A percentile compares a stretch with the other conserved stretches of the same genome.
These are phyloP conservation scores for Coemansia sp. DNA, from an alignment of 192 early-diverging fungal genomes.

Conservation along the genomic window DNA sequence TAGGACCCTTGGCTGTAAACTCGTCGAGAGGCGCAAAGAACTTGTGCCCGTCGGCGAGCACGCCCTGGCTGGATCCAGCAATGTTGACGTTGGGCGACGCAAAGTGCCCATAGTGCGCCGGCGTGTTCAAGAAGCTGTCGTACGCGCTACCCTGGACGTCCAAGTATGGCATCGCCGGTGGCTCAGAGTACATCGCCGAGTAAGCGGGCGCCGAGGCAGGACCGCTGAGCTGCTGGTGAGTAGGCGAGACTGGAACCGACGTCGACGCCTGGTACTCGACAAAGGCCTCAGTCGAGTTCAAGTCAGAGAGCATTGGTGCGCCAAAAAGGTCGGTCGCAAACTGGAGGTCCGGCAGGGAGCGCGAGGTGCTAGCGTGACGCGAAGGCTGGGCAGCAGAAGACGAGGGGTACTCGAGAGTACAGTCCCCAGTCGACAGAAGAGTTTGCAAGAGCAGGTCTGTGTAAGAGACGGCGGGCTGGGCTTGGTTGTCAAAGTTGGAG, in stretches of 20 bases:
- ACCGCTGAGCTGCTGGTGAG: constrained; percentile 2
- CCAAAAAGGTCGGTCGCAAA: constrained; percentile 14
- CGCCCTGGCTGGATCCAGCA: neutral
- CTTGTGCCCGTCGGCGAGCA: neutral
- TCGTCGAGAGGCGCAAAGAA: constrained; percentile 55
- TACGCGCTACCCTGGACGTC: constrained; percentile 33
- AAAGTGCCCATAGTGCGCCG: constrained; percentile 13
- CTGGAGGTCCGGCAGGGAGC: constrained; percentile 18
- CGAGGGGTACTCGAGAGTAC: constrained; percentile 17
- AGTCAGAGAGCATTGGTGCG: constrained; percentile 22
- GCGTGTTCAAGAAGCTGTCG: constrained; percentile 41
- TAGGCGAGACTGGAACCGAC: constrained; percentile 30
- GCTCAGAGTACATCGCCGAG: constrained; percentile 6
- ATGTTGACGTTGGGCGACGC: constrained; percentile 13
- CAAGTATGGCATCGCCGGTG: constrained; percentile 4
- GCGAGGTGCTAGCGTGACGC: neutral
- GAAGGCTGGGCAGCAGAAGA: constrained; percentile 11
- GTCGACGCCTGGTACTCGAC: constrained; percentile 13
- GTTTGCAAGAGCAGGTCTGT: constrained; percentile 24
- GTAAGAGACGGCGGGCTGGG: neutral
- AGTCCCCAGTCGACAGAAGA: constrained; percentile 14
- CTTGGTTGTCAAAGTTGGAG: neutral
- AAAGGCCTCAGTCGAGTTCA: neutral
- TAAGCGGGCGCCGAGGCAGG: constrained; percentile 21
- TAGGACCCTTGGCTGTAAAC: constrained; percentile 24